Conservation (phyloP, 106 monocot species). For the Apostasia shenzhenica region DNA sequence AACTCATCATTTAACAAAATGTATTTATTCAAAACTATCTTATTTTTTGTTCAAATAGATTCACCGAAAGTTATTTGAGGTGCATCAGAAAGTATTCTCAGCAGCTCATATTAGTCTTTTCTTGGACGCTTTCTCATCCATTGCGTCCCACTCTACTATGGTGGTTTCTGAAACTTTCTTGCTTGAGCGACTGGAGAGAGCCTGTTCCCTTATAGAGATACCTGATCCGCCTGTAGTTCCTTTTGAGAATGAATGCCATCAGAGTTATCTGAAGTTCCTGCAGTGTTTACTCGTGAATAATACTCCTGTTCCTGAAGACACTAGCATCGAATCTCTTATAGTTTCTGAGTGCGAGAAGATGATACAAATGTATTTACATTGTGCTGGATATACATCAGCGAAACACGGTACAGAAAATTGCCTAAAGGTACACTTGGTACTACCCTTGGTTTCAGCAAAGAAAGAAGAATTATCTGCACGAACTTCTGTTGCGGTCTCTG, state of each 20-base stretch:
- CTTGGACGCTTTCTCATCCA: slow-evolving; percentile 58
- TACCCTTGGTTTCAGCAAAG: slow-evolving; percentile 67
- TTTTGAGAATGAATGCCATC: slow-evolving; percentile 78
- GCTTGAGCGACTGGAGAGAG: slow-evolving; percentile 53
- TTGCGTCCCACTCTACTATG: slow-evolving; percentile 63
- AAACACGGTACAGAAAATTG: slow-evolving; percentile 8
- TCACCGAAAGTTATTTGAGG: slow-evolving; percentile 55
- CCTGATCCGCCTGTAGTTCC: slow-evolving; percentile 76
- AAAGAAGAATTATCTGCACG: slow-evolving; percentile 85
- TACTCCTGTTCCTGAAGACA: slow-evolving; percentile 21
- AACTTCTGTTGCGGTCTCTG: slow-evolving; percentile 36
- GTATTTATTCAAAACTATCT: not conserved
- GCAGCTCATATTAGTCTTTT: slow-evolving; percentile 39
- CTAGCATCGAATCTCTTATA: slow-evolving; percentile 42
- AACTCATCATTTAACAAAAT: no score
- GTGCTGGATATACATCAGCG: slow-evolving; percentile 33
- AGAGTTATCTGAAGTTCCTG: slow-evolving; percentile 58
- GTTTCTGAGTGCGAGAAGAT: slow-evolving; percentile 49
- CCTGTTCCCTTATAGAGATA: slow-evolving; percentile 65
- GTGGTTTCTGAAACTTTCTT: slow-evolving; percentile 31
- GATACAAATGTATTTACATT: slow-evolving; percentile 63
- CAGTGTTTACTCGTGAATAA: slow-evolving; percentile 29
- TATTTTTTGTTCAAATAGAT: slow-evolving; percentile 26
- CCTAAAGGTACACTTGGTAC: slow-evolving; percentile 33
- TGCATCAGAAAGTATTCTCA: slow-evolving; percentile 34